phyloP scores from a whole-genome alignment of 1,284 basidiomycete genomes.

The Tilletia indica region DNA sequence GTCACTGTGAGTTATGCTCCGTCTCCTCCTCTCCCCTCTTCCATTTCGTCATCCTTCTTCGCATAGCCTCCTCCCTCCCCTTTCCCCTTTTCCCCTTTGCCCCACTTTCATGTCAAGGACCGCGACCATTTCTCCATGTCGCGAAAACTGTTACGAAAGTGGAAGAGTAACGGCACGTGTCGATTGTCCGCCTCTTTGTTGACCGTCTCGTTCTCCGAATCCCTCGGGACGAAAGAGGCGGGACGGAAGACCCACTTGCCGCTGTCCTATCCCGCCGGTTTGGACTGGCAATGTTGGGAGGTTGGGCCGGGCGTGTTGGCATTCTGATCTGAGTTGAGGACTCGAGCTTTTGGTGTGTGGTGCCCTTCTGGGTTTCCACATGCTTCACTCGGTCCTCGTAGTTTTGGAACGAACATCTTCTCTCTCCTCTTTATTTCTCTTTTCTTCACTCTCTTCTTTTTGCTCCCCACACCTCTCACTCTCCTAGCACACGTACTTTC shows the following conservation, averaged over 20 bases:
- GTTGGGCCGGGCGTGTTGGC: constrained; percentile 38
- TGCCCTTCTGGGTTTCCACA: not conserved
- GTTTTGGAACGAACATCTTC: constrained; percentile 46
- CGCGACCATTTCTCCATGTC: constrained; percentile 45
- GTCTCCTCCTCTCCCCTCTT: constrained; percentile 19
- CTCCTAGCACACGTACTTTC: not conserved
- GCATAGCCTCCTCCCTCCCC: not conserved
- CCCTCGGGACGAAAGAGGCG: constrained; percentile 46
- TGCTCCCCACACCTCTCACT: too few species aligned
- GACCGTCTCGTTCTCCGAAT: constrained; percentile 49
- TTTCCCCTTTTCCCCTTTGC: constrained; percentile 19
- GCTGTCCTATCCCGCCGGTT: constrained; percentile 54
- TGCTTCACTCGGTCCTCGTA: constrained; percentile 41
- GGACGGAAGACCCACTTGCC: constrained; percentile 16
- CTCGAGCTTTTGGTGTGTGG: not conserved
- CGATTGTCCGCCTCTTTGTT: constrained; percentile 57
- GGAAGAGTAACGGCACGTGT: constrained; percentile 62
- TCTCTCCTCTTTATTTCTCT: constrained; percentile 13
- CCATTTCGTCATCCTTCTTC: constrained; percentile 9
- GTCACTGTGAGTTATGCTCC: constrained; percentile 74
- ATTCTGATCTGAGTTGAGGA: constrained; percentile 50
- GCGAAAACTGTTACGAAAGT: constrained; percentile 65
- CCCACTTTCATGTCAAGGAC: constrained; percentile 56
- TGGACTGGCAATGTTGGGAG: constrained; percentile 47
- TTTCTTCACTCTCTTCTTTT: constrained; percentile 21